These are phyloP conservation scores for Coprinopsis cinerea DNA, from an alignment of 768 basidiomycete species.

Conservation along the genomic window DNA sequence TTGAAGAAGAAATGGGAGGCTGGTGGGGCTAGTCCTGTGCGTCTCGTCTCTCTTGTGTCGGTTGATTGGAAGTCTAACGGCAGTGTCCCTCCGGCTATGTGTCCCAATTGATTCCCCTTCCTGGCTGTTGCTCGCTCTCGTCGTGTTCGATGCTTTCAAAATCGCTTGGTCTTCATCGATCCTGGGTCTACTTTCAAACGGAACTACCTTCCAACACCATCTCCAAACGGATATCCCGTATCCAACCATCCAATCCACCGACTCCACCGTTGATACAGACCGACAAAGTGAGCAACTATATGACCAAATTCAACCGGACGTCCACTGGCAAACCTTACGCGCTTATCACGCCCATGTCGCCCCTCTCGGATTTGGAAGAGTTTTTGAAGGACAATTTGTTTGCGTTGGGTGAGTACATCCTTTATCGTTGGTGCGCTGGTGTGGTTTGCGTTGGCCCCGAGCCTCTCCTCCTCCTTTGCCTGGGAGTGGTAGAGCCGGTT, in stretches of 20 bases:
- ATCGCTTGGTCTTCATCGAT: not conserved
- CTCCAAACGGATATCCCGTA: no score
- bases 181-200: no score
- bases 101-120: not conserved
- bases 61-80: no score
- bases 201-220: no score
- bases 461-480: not conserved
- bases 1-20: constrained; percentile 79
- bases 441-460: not conserved
- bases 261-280: constrained; percentile 33
- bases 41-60: constrained; percentile 24
- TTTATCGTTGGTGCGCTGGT: not conserved
- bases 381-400: constrained; percentile 73
- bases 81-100: no score
- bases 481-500: no score
- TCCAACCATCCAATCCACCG: not conserved
- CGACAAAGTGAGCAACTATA: constrained; percentile 65
- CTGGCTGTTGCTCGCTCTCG: no score
- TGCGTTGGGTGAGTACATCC: constrained; percentile 56
- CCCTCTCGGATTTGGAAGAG: constrained; percentile 73
- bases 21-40: constrained; percentile 62
- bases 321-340: constrained; percentile 64
- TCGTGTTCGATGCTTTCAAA: no score
- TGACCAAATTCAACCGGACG: constrained; percentile 69
- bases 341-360: constrained; percentile 74